These are phyloP conservation scores for Novymonas esmeraldas DNA, from an alignment of 208 protist genomes.

Conservation along the genomic window DNA sequence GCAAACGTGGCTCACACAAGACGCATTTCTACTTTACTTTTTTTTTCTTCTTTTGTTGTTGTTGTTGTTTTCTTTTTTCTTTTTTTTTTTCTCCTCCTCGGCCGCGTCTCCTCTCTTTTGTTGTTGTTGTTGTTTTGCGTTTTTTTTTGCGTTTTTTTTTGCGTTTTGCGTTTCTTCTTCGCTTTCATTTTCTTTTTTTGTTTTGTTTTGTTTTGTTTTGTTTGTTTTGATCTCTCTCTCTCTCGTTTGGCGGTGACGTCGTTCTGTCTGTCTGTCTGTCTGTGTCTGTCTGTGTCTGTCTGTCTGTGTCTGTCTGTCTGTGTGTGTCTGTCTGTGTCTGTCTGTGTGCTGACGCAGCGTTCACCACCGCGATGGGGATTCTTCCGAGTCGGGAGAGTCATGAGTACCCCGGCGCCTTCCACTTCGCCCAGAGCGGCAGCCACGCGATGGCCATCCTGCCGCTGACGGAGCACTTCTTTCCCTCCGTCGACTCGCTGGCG, in stretches of 20 bases:
- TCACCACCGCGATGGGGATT: slow-evolving; percentile 42
- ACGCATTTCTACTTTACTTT: too few relatives aligned
- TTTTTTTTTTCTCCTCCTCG: background rate
- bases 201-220: background rate
- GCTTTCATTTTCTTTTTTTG: background rate
- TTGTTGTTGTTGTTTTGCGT: slow-evolving; percentile 16
- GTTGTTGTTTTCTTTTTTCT: background rate
- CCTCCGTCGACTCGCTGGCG: slow-evolving; percentile 46
- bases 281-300: background rate
- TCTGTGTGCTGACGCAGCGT: background rate
- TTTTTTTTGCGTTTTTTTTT: slow-evolving; percentile 9
- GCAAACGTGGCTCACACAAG: too few relatives aligned
- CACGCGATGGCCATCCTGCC: slow-evolving; percentile 43
- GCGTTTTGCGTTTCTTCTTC: background rate
- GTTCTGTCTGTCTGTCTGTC: background rate
- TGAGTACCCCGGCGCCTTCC: slow-evolving; percentile 47
- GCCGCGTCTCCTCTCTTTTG: too few relatives aligned
- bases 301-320: slow-evolving; percentile 1
- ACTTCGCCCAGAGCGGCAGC: slow-evolving; percentile 47
- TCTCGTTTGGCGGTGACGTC: background rate
- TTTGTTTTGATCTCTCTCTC: background rate
- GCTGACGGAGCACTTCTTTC: slow-evolving; percentile 67
- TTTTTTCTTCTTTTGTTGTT: too few relatives aligned
- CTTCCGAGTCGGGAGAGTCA: slow-evolving; percentile 58
- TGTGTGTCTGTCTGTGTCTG: background rate